Evolutionary conservation across 768 basidiomycete genomes (phyloP), one percentile per base, ranked within the genome.

Genomic region (Fomitopsis pulvina): DNA sequence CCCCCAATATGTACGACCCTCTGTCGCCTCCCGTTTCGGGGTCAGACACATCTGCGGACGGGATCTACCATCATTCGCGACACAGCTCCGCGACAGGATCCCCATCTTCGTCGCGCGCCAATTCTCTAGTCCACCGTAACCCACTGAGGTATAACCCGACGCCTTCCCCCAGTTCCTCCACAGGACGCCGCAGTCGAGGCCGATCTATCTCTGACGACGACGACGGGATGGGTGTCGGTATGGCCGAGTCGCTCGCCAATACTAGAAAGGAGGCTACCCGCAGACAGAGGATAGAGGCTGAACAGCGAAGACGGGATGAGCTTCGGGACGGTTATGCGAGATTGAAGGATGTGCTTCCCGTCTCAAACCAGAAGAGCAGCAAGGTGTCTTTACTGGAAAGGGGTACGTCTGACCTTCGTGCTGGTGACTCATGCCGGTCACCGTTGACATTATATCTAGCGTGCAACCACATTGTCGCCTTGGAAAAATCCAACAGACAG

Each of bases 311-410:
- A 51, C 77, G 92, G 56, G 90, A 92, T 66, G 92, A 93, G 68
- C 75, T 93, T 53, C 78, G 92, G 53, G 91, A 94, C 61, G 91
- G 89, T 24, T 94, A 93, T 68, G 84, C 85, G 29, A 83, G 85
- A 62, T 72, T 94, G 66, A 91, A 90, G 68, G 89, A 92, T 54
- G 86, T 87, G 22, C 73, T 94, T 6, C 92, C 92, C 2, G 77
- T 85, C 47, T 87, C 86, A 11, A 92, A 90, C 67, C 89, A 92
- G 74, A 90, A 92, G 71, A 84, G 85, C 65, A 91, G 87, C 71
- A 94, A 94, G 64, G 87, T 92, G 16, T 89, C 87, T 22, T 69
- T 93, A 50, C 72, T 94, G 49, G 92, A 93, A 68, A 77, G 92
- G 78, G 88, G 90, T 91, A 60, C 52, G 77, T 62, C 29, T 24